Evolutionary conservation across 139 green algal species (phyloP).

Genomic region (Microglena sp.): DNA sequence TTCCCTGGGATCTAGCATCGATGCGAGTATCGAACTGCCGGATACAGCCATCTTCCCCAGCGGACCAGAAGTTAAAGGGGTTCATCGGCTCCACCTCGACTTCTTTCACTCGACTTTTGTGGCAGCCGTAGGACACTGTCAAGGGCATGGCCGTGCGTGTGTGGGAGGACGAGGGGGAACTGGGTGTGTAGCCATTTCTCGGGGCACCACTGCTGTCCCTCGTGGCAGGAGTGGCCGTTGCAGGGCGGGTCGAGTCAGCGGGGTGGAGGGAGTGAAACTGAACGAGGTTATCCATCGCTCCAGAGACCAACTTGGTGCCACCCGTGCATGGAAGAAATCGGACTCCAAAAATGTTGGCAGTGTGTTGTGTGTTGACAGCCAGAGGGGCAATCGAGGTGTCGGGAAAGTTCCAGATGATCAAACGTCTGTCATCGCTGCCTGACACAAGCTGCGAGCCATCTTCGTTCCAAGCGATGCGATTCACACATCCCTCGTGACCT

Average conservation of each 20-base stretch:
- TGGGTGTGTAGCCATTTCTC: no score
- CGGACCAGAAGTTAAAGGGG: slow-evolving; percentile 80
- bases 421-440: slow-evolving; percentile 8
- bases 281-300: slow-evolving; percentile 14
- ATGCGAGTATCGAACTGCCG: slow-evolving; percentile 71
- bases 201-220: no score
- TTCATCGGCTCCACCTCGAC: slow-evolving; percentile 47
- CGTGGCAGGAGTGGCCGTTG: no score
- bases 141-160: neutral
- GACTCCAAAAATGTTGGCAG: slow-evolving; percentile 76
- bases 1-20: no score
- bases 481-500: slow-evolving; percentile 4
- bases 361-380: slow-evolving; percentile 1
- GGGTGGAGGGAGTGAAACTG: no score
- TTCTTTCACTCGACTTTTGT: slow-evolving; percentile 60
- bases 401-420: slow-evolving; percentile 4
- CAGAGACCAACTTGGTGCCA: slow-evolving; percentile 9
- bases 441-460: neutral
- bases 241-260: no score
- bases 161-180: no score
- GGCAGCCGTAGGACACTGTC: slow-evolving; percentile 35
- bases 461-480: slow-evolving; percentile 9
- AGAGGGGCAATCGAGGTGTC: neutral
- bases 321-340: slow-evolving; percentile 60
- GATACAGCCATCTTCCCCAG: slow-evolving; percentile 66